phyloP scores from a whole-genome alignment of 208 protist genomes.

The Leishmania guyanensis region DNA sequence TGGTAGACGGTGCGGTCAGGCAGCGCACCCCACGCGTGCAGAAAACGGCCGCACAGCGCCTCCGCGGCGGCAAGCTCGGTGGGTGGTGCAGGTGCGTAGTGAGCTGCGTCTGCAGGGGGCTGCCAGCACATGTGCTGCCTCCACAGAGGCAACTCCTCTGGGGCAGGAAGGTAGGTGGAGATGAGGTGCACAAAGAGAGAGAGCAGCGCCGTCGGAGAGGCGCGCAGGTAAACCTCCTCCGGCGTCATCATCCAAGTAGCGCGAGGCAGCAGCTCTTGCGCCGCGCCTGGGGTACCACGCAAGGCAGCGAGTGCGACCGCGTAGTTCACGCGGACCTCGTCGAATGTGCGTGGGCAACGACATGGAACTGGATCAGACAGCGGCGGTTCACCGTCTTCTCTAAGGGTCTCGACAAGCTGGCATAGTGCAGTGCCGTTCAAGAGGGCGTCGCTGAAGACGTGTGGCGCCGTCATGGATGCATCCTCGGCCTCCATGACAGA shows the following conservation, averaged over 20 bases:
- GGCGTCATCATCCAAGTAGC: slow-evolving; percentile 42
- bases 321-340: slow-evolving; percentile 63
- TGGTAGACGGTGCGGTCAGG: slow-evolving; percentile 48
- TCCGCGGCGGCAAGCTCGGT: slow-evolving; percentile 41
- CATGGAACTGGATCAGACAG: slow-evolving; percentile 24
- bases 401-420: slow-evolving; percentile 43
- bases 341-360: slow-evolving; percentile 39
- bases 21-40: slow-evolving; percentile 50
- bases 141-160: slow-evolving; percentile 36
- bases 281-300: slow-evolving; percentile 12
- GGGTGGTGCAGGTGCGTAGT: slow-evolving; percentile 1
- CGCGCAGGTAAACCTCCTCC: slow-evolving; percentile 43
- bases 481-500: slow-evolving; percentile 24
- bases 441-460: slow-evolving; percentile 55
- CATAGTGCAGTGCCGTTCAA: slow-evolving; percentile 71
- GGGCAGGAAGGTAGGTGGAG: slow-evolving; percentile 42
- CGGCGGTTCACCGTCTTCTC: slow-evolving; percentile 4
- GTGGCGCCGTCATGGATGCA: neutral
- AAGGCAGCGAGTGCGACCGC: slow-evolving; percentile 24
- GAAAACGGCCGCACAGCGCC: slow-evolving; percentile 46
- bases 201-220: slow-evolving; percentile 42
- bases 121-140: slow-evolving; percentile 46
- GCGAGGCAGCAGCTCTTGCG: slow-evolving; percentile 19
- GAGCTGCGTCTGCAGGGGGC: slow-evolving; percentile 24
- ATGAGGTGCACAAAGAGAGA: slow-evolving; percentile 54